Evolutionary conservation across 164 flowering plant species (phyloP), one percentile per base, ranked within the genome.

Genomic region (Tinospora cordifolia): DNA sequence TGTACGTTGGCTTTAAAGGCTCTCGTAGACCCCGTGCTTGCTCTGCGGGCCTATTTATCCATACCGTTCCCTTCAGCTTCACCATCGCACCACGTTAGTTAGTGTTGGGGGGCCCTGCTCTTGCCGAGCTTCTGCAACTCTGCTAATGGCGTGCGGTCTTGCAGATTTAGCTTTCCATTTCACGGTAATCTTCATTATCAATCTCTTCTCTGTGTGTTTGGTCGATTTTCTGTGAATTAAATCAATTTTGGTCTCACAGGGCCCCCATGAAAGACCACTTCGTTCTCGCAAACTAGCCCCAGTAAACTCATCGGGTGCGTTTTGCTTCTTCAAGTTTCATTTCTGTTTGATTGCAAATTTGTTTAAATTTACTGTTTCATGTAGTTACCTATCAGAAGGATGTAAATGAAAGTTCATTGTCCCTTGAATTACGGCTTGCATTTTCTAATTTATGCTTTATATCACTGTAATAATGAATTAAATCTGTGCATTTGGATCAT

Each of bases 91-190:
- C 2, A 4, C 36, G 3, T 30, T 30, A 30, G 36, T 30, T 1
- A 38, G 8, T 8, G 22, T 60, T 21, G 73, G 68, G 80, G 39
- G 21, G 46, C 26, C 63, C 13, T 63, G 69, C 36, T 58, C 63
- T 57, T 76, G 71, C 60, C 63, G 77, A 27, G 0, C 19, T 66
- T 63, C 78, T 76, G 81, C 77, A 62, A 47, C 72, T 70, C 78
- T 75, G 77, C 68, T 77, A 66, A 87, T 88, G 92, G 95, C 90
- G 30, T 88, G 80, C 80, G 78, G 79, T 69, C 70, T 88, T 79
- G 80, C 87, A 76, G 85, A 81, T 65, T 81, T 86, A 17, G 65
- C 69, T 40, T 72, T 79, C 76, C 82, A 77, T 58, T 75, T 78
- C 75, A 71, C 38, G 82, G 91, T 85, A 1, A 15, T 26, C 34